phyloP scores from a whole-genome alignment of 768 basidiomycete genomes.

The Suillus ampliporus region DNA sequence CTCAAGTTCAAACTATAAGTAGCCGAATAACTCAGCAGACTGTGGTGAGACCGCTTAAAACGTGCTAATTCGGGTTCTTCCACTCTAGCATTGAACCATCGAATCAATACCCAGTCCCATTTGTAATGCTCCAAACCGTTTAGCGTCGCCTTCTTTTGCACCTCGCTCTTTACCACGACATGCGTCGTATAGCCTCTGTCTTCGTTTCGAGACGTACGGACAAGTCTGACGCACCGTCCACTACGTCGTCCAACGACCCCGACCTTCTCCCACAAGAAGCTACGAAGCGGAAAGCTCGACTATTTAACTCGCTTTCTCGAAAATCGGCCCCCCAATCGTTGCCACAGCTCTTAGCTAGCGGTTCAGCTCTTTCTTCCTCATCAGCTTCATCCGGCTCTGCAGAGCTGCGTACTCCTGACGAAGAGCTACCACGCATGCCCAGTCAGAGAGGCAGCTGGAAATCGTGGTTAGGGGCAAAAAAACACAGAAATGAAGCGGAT shows the following conservation, averaged over 20 bases:
- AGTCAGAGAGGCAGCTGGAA: slow-evolving; percentile 58
- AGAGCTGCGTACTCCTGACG: slow-evolving; percentile 62
- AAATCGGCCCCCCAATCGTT: slow-evolving; percentile 27
- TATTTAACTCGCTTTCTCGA: slow-evolving; percentile 35
- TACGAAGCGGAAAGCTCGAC: slow-evolving; percentile 29
- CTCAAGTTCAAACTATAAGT: slow-evolving; percentile 8
- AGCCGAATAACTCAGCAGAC: not conserved
- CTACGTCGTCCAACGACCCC: slow-evolving; percentile 21
- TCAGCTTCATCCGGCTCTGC: slow-evolving; percentile 65
- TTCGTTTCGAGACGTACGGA: slow-evolving; percentile 47
- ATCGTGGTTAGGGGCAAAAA: slow-evolving; percentile 56
- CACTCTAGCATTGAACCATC: slow-evolving; percentile 1
- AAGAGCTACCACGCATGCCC: slow-evolving; percentile 37
- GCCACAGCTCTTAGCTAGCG: slow-evolving; percentile 29
- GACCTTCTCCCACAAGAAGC: slow-evolving; percentile 17
- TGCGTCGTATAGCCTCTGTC: slow-evolving; percentile 71
- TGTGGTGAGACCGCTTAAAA: slow-evolving; percentile 13
- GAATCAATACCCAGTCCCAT: slow-evolving; percentile 30
- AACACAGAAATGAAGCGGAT: slow-evolving; percentile 34
- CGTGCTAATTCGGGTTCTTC: slow-evolving; percentile 14
- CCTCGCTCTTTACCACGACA: slow-evolving; percentile 39
- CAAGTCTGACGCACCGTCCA: slow-evolving; percentile 28
- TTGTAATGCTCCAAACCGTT: slow-evolving; percentile 41
- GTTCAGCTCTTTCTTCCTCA: slow-evolving; percentile 58
- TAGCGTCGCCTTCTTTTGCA: slow-evolving; percentile 13